Evolutionary conservation across 2,329 filamentous ascomycete genomes (phyloP), one percentile per base, ranked within the genome.

Genomic region (Tolypocladium ophioglossoides): DNA sequence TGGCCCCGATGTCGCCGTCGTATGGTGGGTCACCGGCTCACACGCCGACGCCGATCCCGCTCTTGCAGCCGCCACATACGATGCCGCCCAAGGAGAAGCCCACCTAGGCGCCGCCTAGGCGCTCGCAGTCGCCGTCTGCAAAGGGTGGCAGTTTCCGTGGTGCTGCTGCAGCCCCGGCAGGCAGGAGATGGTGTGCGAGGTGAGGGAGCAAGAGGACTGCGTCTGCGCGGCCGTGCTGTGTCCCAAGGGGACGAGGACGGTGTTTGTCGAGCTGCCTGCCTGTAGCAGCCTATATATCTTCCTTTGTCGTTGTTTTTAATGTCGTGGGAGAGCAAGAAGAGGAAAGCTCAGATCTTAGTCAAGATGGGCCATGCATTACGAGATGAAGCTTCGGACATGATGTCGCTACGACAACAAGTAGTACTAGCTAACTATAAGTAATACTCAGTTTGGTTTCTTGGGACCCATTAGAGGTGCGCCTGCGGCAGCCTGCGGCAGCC

Each of bases 141-240:
- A 27, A 9, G 27, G 27, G 8, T 16, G 16, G 44, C 16, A 30
- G 41, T n/a, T 5, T 18, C 41, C 54, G 24, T 64, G 60, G 54
- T 65, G 63, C 57, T 64, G 61, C 58, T 66, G 61, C 57, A 44
- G 65, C 52, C 27, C 56, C 11, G 7, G 32, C 49, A 55, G 48
- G 16, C 32, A 16, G 4, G 53, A 30, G 35, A 56, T 57, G 14
- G 56, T 54, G 27, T 63, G 62, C 58, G 30, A 54, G 46, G 50
- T 56, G 37, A 50, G 20, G 47, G 38, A 37, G 12, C 12, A 34
- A 9, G 37, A 37, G 1, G 52, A 57, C 20, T 63, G 62, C 47
- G 40, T 59, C 50, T 61, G 64, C 50, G 51, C 52, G 3, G 58
- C 56, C 10, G 59, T 62, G 14, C 24, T 52, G 37, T 66, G 63